Base-by-base conservation (phyloP, 306 rosid species). In the Gynostemma pentaphyllum region DNA sequence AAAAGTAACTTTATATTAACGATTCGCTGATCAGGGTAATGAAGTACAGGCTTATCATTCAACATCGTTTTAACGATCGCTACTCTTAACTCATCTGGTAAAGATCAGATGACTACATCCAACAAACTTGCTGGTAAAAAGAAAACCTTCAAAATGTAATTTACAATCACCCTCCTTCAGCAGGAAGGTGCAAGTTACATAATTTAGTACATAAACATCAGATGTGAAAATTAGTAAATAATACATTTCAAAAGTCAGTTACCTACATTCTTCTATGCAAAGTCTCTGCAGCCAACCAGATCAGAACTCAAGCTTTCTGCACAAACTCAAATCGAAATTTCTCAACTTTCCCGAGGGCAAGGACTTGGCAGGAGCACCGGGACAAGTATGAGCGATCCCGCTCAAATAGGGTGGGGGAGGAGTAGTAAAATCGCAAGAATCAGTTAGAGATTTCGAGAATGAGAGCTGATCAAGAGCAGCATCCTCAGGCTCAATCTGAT, bases 231-330 rank as follows among this genome's bases (percentile, higher is more conserved):
- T 54, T 70, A 68, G 70, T 70, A 39, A 46, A 26, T 59, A 62
- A 66, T 37, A 45, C 67, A 52, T 56, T 66, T 59, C 10, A 44
- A 62, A 62, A 67, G 68, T 40, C 23, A 66, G 68, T 62, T 71
- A 74, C 66, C 73, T 2, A 39, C 64, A 28, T 42, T 45, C 69
- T 73, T 56, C 63, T 32, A 56, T 56, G 45, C 45, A 56, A 56
- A 16, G n/a, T 12, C n/a, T 69, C 49, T 12, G 47, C 57, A 29
- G 14, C 29, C 41, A 68, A 54, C 40, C 40, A 54, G 41, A 29
- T 81, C 80, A 84, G 75, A 87, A 87, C 22, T 87, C 80, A 34
- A 87, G 95, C 87, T 80, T 90, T 77, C 91, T 81, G 81, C 95
- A 79, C 23, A 87, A 41, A 9, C 65, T 81, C 69, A 56, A 19